A percentile compares a stretch with the other conserved stretches of the same genome.
phyloP scores from a whole-genome alignment of 352 stramenopile species.

The Phytophthora foliorum region DNA sequence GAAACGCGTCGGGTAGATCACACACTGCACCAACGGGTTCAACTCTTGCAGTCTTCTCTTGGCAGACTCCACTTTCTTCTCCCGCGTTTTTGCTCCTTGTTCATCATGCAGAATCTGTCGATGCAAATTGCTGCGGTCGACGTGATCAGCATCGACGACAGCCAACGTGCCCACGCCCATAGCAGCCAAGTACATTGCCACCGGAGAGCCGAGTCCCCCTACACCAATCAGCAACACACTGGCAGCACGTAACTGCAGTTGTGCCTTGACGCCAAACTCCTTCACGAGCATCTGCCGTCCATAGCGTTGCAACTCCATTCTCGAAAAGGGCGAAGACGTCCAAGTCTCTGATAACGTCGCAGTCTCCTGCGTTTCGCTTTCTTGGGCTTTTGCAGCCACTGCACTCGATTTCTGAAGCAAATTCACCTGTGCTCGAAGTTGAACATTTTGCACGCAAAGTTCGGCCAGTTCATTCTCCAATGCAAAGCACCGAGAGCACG shows the following conservation, averaged over 20 bases:
- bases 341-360: slow-evolving; percentile 15
- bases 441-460: slow-evolving; percentile 39
- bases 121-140: slow-evolving; percentile 98
- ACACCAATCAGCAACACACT: slow-evolving; percentile 94
- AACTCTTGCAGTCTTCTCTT: slow-evolving; percentile 48
- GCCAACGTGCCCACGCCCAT: slow-evolving; percentile 95
- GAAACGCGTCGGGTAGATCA: slow-evolving; percentile 63
- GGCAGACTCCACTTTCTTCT: slow-evolving; percentile 94
- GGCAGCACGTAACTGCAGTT: slow-evolving; percentile 82
- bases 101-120: slow-evolving; percentile 96
- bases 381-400: not conserved
- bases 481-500: slow-evolving; percentile 39
- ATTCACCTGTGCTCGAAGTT: slow-evolving; percentile 33
- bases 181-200: slow-evolving; percentile 95
- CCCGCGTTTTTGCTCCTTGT: slow-evolving; percentile 53
- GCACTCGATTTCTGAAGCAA: not conserved
- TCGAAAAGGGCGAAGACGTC: slow-evolving; percentile 56
- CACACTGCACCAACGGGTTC: slow-evolving; percentile 89
- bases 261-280: slow-evolving; percentile 91
- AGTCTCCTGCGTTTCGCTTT: slow-evolving; percentile 4
- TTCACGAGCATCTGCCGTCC: slow-evolving; percentile 95
- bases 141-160: slow-evolving; percentile 95
- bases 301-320: slow-evolving; percentile 87
- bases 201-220: slow-evolving; percentile 96
- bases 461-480: slow-evolving; percentile 35